phyloP scores from a whole-genome alignment of 192 early-diverging fungal genomes.

The Thoreauomyces humboldtii region DNA sequence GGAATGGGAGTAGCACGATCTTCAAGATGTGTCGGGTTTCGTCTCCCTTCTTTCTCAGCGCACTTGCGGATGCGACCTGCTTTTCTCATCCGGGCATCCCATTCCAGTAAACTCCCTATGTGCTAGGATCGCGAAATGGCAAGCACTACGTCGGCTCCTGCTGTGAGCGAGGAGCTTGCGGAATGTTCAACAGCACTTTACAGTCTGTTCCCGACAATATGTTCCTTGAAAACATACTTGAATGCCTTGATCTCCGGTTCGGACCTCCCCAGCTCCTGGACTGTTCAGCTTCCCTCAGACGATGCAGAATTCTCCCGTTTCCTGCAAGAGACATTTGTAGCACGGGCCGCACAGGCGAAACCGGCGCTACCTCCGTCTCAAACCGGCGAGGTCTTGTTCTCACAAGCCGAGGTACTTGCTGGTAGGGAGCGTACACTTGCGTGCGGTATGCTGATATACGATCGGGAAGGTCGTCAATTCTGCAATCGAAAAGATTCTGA shows the following conservation, averaged over 20 bases:
- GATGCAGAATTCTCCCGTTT: background rate
- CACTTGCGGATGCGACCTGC: too few species aligned
- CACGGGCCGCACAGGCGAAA: background rate
- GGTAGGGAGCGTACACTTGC: background rate
- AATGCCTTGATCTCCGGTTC: background rate
- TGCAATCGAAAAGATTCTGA: conserved; percentile 28
- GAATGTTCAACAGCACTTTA: too few species aligned
- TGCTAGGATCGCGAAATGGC: too few species aligned
- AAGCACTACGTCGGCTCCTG: too few species aligned
- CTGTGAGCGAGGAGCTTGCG: too few species aligned
- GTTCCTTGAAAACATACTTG: background rate
- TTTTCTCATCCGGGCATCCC: too few species aligned
- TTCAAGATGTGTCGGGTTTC: too few species aligned
- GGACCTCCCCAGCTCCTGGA: background rate
- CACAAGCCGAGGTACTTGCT: conserved; percentile 19
- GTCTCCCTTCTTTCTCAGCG: too few species aligned
- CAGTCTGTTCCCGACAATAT: background rate
- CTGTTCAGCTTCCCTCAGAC: background rate
- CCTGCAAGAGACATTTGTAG: conserved; percentile 10
- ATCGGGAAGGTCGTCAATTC: conserved; percentile 30
- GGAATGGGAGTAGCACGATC: too few species aligned
- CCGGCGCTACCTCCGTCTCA: conserved; percentile 12
- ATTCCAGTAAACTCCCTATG: too few species aligned
- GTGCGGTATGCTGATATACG: background rate
- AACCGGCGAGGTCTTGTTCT: conserved; percentile 11